Percentiles rank a stretch among this genome's conserved stretches.
Evolutionary conservation across 805 yeast genomes (phyloP).

Genomic region (Pichia ethanolica): DNA sequence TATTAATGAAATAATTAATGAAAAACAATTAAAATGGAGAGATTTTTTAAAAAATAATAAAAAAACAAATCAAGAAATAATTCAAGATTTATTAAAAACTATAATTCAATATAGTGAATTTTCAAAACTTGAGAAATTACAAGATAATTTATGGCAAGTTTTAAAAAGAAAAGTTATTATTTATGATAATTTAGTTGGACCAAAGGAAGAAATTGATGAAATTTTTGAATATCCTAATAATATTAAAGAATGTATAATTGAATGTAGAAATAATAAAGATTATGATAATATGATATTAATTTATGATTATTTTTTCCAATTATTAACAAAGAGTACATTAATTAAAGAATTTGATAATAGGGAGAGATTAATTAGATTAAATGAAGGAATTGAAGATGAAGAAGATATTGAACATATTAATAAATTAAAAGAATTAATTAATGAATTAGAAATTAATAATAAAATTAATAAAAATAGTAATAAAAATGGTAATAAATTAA

Average conservation of each 20-base stretch:
- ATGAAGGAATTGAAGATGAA: background rate
- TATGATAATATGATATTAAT: background rate
- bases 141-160: slow-evolving; percentile 15
- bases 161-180: slow-evolving; percentile 10
- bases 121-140: slow-evolving; percentile 11
- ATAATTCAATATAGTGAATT: slow-evolving; percentile 12
- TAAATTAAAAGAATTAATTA: background rate
- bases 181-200: slow-evolving; percentile 17
- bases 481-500: background rate
- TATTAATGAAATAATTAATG: background rate
- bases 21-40: background rate
- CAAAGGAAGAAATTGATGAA: background rate
- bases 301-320: slow-evolving; percentile 5
- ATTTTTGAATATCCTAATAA: slow-evolving; percentile 1
- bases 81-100: slow-evolving; percentile 5
- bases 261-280: slow-evolving; percentile 4
- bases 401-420: background rate
- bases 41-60: background rate
- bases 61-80: background rate
- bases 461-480: background rate
- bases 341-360: background rate
- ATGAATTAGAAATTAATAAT: background rate
- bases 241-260: background rate
- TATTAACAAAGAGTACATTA: background rate
- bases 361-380: background rate